These are phyloP conservation scores for Tetracentron sinense DNA, from an alignment of 164 flowering plant species.

Conservation along the genomic window DNA sequence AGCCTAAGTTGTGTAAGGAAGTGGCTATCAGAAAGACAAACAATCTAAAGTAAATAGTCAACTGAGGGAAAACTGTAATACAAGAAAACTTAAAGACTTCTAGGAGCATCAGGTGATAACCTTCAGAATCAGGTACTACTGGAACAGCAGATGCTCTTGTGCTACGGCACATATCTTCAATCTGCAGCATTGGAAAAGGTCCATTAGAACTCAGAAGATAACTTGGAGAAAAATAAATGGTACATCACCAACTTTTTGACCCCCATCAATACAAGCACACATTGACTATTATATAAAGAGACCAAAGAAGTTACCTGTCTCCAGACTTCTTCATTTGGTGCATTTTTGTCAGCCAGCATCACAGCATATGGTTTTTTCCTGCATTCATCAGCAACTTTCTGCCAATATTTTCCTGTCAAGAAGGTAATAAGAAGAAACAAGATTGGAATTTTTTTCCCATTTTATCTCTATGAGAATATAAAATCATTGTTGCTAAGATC, in stretches of 20 bases:
- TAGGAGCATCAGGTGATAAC: conserved; percentile 26
- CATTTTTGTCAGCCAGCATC: conserved; percentile 95
- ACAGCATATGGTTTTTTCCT: conserved; percentile 71
- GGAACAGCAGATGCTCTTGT: conserved; percentile 86
- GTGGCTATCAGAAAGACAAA: too few species aligned
- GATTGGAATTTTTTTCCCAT: too few species aligned
- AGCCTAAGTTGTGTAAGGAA: too few species aligned
- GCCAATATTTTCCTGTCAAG: conserved; percentile 84
- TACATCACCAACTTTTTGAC: not conserved
- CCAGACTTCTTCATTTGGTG: conserved; percentile 99
- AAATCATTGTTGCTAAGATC: too few species aligned
- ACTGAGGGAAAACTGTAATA: not conserved
- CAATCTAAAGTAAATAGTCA: too few species aligned
- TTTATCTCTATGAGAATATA: too few species aligned
- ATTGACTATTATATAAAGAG: not conserved
- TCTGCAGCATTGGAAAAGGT: conserved; percentile 41
- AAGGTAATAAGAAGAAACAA: not conserved
- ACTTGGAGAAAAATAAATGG: not conserved
- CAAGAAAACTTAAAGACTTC: not conserved
- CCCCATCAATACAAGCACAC: too few species aligned
- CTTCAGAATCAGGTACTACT: conserved; percentile 87
- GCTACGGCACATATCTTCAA: conserved; percentile 79
- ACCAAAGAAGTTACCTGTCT: conserved; percentile 54
- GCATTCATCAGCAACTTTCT: conserved; percentile 76
- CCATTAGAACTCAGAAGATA: conserved; percentile 13